Conservation (phyloP, 371 early-diverging fungal genomes). For the Batrachochytrium dendrobatidis region DNA sequence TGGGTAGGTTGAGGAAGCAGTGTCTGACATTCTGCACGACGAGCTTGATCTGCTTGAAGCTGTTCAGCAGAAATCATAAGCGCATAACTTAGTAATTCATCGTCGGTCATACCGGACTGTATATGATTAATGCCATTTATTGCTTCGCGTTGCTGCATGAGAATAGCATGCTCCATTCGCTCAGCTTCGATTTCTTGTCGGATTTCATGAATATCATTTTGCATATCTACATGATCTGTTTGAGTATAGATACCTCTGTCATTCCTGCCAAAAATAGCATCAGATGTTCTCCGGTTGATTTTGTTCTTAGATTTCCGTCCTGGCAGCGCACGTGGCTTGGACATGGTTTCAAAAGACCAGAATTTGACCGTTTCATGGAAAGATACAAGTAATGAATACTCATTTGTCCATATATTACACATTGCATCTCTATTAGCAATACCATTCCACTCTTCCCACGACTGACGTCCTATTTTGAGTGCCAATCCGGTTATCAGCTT, state of each 20-base stretch:
- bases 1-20: background rate
- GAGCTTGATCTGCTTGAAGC: background rate
- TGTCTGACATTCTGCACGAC: background rate
- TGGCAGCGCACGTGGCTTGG: too few species aligned
- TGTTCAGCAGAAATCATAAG: constrained; percentile 29
- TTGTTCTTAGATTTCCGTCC: constrained; percentile 13
- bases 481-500: constrained; percentile 11
- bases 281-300: background rate
- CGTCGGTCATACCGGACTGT: constrained; percentile 19
- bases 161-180: constrained; percentile 7
- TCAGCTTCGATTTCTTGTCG: constrained; percentile 17
- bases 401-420: constrained; percentile 17
- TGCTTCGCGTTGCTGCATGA: background rate
- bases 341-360: constrained; percentile 21
- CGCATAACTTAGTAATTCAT: constrained; percentile 29
- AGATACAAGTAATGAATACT: constrained; percentile 16
- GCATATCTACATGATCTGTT: constrained; percentile 8
- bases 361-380: constrained; percentile 21
- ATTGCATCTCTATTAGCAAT: background rate
- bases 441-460: constrained; percentile 5
- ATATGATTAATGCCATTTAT: constrained; percentile 9
- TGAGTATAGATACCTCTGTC: background rate
- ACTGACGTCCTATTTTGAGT: constrained; percentile 14
- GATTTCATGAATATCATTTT: constrained; percentile 11
- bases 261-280: background rate